These are phyloP conservation scores for Stephania cephalantha DNA, from an alignment of 164 flowering plant species.

Conservation along the genomic window DNA sequence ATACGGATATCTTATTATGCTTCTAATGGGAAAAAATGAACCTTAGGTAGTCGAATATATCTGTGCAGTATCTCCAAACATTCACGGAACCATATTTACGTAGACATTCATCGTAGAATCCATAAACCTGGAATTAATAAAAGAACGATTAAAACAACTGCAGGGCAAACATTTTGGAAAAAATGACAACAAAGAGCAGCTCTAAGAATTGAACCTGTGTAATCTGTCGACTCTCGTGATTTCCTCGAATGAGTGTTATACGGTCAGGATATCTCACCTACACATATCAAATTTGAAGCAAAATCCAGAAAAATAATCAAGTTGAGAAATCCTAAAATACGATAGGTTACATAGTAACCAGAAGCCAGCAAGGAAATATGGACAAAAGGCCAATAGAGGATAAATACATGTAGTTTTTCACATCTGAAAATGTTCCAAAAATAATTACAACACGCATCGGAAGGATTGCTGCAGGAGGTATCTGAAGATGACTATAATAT, in stretches of 20 bases:
- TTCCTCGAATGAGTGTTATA: conserved; percentile 95
- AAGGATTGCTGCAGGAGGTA: neutral
- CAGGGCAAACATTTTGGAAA: conserved; percentile 1
- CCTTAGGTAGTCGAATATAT: conserved; percentile 97
- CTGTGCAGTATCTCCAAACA: conserved; percentile 99
- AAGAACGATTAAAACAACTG: conserved; percentile 7
- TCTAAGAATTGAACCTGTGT: conserved; percentile 63
- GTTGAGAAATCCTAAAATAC: too few species aligned
- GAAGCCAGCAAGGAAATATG: neutral
- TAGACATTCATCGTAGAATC: conserved; percentile 95
- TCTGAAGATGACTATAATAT: neutral
- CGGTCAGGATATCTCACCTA: conserved; percentile 99
- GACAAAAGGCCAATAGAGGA: neutral
- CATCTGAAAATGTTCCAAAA: neutral
- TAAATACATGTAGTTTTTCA: neutral
- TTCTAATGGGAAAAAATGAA: conserved; percentile 20
- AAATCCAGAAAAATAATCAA: neutral
- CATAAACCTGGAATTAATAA: conserved; percentile 70
- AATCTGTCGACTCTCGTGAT: conserved; percentile 98
- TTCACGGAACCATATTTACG: conserved; percentile 99
- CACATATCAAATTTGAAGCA: conserved; percentile 1
- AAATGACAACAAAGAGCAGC: neutral
- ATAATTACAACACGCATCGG: neutral
- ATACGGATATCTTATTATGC: neutral
- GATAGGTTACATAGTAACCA: too few species aligned